A percentile compares a stretch with the other conserved stretches of the same genome.
phyloP scores from a whole-genome alignment of 164 flowering plant species.

The Tetrastigma voinierianum region DNA sequence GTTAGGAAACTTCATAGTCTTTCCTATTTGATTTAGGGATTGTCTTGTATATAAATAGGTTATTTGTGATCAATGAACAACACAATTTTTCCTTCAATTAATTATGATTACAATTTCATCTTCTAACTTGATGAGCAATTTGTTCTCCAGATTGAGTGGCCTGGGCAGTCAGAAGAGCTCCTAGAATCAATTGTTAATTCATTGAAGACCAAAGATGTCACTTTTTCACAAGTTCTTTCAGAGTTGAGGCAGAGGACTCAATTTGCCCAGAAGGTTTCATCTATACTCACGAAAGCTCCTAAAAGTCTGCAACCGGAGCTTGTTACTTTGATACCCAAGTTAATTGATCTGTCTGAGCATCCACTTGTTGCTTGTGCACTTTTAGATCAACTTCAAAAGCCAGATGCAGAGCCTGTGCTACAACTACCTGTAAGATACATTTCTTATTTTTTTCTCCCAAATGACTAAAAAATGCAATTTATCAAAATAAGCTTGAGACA shows the following conservation, averaged over 20 bases:
- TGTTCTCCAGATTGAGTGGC: slow-evolving; percentile 66
- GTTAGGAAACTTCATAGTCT: too few species aligned
- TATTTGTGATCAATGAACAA: too few species aligned
- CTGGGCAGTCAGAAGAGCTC: slow-evolving; percentile 97
- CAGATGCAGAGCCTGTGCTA: slow-evolving; percentile 80
- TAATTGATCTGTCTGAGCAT: slow-evolving; percentile 97
- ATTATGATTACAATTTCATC: slow-evolving; percentile 2
- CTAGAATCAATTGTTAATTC: slow-evolving; percentile 95
- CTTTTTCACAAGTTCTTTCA: slow-evolving; percentile 90
- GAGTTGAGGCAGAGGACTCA: slow-evolving; percentile 90
- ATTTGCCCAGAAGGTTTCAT: slow-evolving; percentile 88
- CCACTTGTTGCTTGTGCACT: slow-evolving; percentile 90
- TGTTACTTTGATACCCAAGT: slow-evolving; percentile 85
- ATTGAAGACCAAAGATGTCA: slow-evolving; percentile 86
- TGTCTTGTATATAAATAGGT: too few species aligned
- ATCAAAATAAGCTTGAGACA: too few species aligned
- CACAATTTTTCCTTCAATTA: too few species aligned
- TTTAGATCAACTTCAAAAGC: slow-evolving; percentile 80
- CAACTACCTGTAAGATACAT: slow-evolving; percentile 65
- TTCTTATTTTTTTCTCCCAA: background rate
- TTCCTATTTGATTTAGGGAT: too few species aligned
- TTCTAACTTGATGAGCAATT: too few species aligned
- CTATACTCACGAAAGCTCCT: slow-evolving; percentile 96
- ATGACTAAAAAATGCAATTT: background rate
- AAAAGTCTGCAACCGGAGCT: slow-evolving; percentile 90